These are phyloP conservation scores for Porcisia deanei DNA, from an alignment of 208 protist species.

Conservation along the genomic window DNA sequence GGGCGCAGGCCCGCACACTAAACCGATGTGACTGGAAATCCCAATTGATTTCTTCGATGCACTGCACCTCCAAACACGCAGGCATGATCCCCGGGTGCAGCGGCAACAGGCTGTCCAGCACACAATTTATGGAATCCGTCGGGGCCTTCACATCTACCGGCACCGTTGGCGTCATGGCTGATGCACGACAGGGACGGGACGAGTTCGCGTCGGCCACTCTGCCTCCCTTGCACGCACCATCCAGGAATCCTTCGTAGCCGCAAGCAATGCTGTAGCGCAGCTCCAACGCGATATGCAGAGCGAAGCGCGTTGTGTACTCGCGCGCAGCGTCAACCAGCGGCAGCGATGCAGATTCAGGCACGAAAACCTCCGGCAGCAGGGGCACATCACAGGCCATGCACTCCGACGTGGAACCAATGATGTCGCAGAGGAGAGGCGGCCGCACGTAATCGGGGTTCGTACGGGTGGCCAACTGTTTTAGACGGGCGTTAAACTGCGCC, in stretches of 20 bases:
- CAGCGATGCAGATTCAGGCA: constrained; percentile 15
- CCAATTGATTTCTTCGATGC: background rate
- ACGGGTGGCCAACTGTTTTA: constrained; percentile 44
- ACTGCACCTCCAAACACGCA: constrained; percentile 23
- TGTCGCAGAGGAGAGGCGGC: constrained; percentile 48
- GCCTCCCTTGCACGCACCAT: background rate
- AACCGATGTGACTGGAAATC: background rate
- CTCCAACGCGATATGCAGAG: constrained; percentile 81
- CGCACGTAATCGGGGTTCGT: constrained; percentile 41
- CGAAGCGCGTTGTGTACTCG: constrained; percentile 61
- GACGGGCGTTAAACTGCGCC: constrained; percentile 16
- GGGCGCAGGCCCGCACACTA: background rate
- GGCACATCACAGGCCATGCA: constrained; percentile 59
- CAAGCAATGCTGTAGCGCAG: constrained; percentile 58
- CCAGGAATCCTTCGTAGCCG: constrained; percentile 46
- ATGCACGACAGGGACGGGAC: background rate
- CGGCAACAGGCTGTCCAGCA: constrained; percentile 15
- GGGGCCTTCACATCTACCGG: background rate
- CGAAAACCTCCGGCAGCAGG: constrained; percentile 66
- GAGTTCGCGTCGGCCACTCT: background rate
- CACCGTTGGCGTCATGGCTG: background rate
- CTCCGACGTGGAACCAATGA: constrained; percentile 49
- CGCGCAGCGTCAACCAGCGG: constrained; percentile 28
- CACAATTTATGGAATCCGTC: background rate
- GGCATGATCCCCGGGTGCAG: constrained; percentile 16